phyloP scores from a whole-genome alignment of 768 basidiomycete species.

The Mrakia blollopis region DNA sequence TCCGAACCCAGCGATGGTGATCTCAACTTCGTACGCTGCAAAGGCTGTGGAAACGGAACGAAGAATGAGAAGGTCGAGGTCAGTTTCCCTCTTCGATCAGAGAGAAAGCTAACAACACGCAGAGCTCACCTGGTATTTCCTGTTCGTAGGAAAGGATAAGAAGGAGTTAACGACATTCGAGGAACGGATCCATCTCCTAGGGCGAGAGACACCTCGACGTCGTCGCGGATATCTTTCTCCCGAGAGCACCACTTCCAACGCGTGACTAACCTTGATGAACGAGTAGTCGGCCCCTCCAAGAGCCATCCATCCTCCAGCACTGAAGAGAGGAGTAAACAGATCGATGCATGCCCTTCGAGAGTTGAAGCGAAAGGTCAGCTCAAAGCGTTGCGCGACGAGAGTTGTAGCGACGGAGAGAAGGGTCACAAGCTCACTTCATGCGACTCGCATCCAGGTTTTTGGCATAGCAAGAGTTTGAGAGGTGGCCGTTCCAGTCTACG shows the following conservation, averaged over 20 bases:
- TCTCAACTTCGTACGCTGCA: slow-evolving; percentile 41
- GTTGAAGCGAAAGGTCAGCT: neutral
- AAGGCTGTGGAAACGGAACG: slow-evolving; percentile 33
- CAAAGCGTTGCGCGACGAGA: no score
- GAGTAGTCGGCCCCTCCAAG: slow-evolving; percentile 39
- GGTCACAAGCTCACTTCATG: neutral
- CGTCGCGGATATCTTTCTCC: no score
- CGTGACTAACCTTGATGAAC: slow-evolving; percentile 38
- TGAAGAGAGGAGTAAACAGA: slow-evolving; percentile 33
- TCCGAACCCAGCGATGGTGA: slow-evolving; percentile 43
- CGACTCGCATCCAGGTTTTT: slow-evolving; percentile 10
- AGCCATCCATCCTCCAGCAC: slow-evolving; percentile 37
- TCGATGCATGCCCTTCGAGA: slow-evolving; percentile 17
- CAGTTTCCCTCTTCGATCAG: neutral
- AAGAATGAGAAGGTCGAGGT: neutral
- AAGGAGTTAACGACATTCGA: neutral
- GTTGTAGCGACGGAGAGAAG: no score
- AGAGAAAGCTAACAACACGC: rapidly evolving
- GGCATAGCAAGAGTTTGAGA: neutral
- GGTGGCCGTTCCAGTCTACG: neutral
- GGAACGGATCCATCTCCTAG: no score
- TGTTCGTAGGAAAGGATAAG: neutral
- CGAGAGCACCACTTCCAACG: no score
- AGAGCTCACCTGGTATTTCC: slow-evolving; percentile 40
- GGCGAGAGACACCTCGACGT: no score